phyloP scores from a whole-genome alignment of 1,139 yeast species.

The Blastobotrys arbuscula region DNA sequence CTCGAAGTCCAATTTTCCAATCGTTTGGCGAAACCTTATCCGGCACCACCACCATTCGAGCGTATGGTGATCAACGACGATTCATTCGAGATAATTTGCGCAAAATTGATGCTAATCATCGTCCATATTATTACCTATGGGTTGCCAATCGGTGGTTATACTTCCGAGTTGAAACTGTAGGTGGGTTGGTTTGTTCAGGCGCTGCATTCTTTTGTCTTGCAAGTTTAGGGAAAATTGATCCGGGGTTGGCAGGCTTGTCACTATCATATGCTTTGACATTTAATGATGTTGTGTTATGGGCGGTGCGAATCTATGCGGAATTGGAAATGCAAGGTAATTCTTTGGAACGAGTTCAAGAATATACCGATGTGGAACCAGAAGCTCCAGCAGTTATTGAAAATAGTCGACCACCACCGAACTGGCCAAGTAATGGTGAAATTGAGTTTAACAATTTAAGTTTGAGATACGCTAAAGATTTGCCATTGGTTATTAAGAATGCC shows the following conservation, averaged over 20 bases:
- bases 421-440: slow-evolving; percentile 84
- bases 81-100: slow-evolving; percentile 75
- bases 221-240: slow-evolving; percentile 62
- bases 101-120: slow-evolving; percentile 76
- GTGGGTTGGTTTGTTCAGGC: slow-evolving; percentile 74
- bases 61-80: slow-evolving; percentile 87
- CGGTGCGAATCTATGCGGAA: slow-evolving; percentile 80
- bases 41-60: slow-evolving; percentile 95
- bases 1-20: slow-evolving; percentile 94
- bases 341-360: slow-evolving; percentile 84
- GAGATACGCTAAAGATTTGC: slow-evolving; percentile 82
- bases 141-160: slow-evolving; percentile 93
- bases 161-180: slow-evolving; percentile 76
- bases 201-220: slow-evolving; percentile 72
- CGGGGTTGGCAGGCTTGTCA: slow-evolving; percentile 95
- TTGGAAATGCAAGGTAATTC: slow-evolving; percentile 96
- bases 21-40: slow-evolving; percentile 89
- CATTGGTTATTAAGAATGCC: slow-evolving; percentile 82
- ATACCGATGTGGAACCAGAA: slow-evolving; percentile 77
- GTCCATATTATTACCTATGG: slow-evolving; percentile 95
- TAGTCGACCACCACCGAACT: slow-evolving; percentile 59
- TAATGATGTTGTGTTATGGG: slow-evolving; percentile 85
- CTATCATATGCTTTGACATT: slow-evolving; percentile 86
- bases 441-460: slow-evolving; percentile 71
- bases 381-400: slow-evolving; percentile 64